A percentile compares a stretch with the other conserved stretches of the same genome.
Conservation (phyloP, 805 yeast genomes). For the Ogataea paradorogensis region DNA sequence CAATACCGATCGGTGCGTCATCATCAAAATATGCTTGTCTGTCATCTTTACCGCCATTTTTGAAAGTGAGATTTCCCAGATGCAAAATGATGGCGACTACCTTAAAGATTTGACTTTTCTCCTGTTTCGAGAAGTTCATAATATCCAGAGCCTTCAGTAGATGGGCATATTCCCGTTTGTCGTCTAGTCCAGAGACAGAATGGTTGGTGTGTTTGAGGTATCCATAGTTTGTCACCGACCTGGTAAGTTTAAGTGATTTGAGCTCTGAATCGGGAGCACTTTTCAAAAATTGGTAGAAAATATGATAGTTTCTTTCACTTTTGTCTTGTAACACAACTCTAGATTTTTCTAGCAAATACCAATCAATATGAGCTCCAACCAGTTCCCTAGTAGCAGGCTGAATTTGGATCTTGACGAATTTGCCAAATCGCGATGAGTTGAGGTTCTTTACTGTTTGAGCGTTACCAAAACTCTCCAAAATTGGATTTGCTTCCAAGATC, state of each 20-base stretch:
- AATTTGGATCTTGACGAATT: conserved; percentile 86
- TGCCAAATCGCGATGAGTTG: conserved; percentile 95
- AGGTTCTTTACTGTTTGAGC: conserved; percentile 93
- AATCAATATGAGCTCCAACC: conserved; percentile 88
- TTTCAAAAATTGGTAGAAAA: conserved; percentile 80
- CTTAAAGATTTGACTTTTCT: conserved; percentile 57
- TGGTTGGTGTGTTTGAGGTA: conserved; percentile 58
- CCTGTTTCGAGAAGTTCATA: conserved; percentile 63
- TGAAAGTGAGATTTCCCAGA: conserved; percentile 80
- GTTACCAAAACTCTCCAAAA: conserved; percentile 93
- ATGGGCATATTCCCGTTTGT: conserved; percentile 60
- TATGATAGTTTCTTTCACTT: conserved; percentile 87
- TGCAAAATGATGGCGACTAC: conserved; percentile 75
- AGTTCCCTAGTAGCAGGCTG: conserved; percentile 55
- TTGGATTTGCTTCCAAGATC: conserved; percentile 91
- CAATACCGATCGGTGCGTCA: conserved; percentile 45
- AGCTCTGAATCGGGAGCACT: conserved; percentile 60
- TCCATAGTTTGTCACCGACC: conserved; percentile 42
- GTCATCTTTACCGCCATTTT: conserved; percentile 49
- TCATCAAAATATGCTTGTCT: conserved; percentile 74
- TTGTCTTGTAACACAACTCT: conserved; percentile 77
- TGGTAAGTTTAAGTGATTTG: conserved; percentile 41
- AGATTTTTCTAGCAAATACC: conserved; percentile 91
- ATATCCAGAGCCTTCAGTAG: conserved; percentile 65
- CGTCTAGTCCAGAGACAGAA: conserved; percentile 73